Evolutionary conservation across 345 rosid species (phyloP), one percentile per base, ranked within the genome.

Genomic region (Salix arbutifolia): DNA sequence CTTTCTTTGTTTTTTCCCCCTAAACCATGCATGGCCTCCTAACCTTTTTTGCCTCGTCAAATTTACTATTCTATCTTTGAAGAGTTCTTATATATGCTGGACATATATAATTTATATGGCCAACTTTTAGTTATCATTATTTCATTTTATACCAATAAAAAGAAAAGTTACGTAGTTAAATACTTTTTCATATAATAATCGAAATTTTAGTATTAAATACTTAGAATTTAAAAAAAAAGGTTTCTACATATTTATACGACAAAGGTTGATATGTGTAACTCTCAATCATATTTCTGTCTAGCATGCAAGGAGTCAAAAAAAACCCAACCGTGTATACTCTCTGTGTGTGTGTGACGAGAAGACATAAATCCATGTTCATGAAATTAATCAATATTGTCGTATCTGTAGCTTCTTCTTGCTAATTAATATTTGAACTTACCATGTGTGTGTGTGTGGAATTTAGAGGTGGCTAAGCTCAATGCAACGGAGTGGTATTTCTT

Each of bases 401-500:
- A 30, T 65, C 38, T 18, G 17, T 30, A 30, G 68, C 1, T 14
- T 3, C 38, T 28, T n/a, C 68, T 65, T 28, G 68, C 9, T 65
- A 65, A 58, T 58, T 58, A 68, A 71, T 65, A 26, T 17, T 18
- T 23, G 70, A 42, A 42, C 64, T 68, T 33, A 70, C 58, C 72
- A 3, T 60, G 65, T 71, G 11, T 42, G 11, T 56, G 14, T 35
- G 0, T 21, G 17, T 37, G 19, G 4, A 71, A 6, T 74, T 1
- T 48, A 96, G 99, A 92, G 83, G 91, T 96, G 85, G 99, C 98
- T 2, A 96, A 92, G 90, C 88, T 96, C 66, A 96, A 96, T 58
- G 93, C 97, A 68, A 92, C 75, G 2, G 99, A 96, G 78, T 96
- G 98, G 98, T 96, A 91, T 78, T 96, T 96, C 94, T 96, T 96